Base-by-base conservation (phyloP, 2,329 filamentous ascomycete genomes). In the Biscogniauxia marginata region DNA sequence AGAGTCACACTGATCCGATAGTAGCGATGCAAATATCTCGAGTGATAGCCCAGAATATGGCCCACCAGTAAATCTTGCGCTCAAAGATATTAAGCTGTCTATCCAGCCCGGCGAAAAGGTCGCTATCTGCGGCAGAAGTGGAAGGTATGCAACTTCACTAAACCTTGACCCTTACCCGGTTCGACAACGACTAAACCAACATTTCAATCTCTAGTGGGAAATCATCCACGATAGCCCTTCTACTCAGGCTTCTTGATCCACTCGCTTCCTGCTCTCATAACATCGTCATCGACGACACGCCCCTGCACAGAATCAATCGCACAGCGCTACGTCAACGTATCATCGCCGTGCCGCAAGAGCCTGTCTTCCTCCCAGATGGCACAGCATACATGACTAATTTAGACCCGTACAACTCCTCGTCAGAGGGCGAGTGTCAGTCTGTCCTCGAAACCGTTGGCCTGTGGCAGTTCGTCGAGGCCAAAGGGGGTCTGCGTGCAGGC, bases 331-430 rank as follows among this genome's bases (percentile, higher is more conserved):
- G 82, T 7, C 69, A 75, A 44, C 76, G 75, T 0, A 68, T 84
- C 39, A 79, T 82, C 45, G 77, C 79, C 4, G 68, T 84, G 0
- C 79, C 82, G 0, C 82, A 85, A 63, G 82, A 84, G 4, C 67
- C 79, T 0, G 75, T 81, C 3, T 82, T 84, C 65, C 67, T 84
- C 1, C 77, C 76, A 0, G 76, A 74, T 34, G 74, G 71, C 5
- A 74, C 71, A 47, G 74, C 71, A 1, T 71, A 78, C 56, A 68
- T 66, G 23, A 51, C 65, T 6, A 80, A 82, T 54, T 70, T 81
- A 0, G 79, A 81, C 54, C 76, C 78, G 0, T 67, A 69, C 13
- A 55, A 57, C 1, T 49, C 57, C 0, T 70, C 74, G 1, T 71
- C 70, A 0, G 62, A 67, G 0, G 62, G 59, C 0, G 72, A 75